Percentiles rank a stretch among this genome's conserved stretches.
These are phyloP conservation scores for Exophiala aquamarina DNA, from an alignment of 2,329 filamentous ascomycete genomes.

Conservation along the genomic window DNA sequence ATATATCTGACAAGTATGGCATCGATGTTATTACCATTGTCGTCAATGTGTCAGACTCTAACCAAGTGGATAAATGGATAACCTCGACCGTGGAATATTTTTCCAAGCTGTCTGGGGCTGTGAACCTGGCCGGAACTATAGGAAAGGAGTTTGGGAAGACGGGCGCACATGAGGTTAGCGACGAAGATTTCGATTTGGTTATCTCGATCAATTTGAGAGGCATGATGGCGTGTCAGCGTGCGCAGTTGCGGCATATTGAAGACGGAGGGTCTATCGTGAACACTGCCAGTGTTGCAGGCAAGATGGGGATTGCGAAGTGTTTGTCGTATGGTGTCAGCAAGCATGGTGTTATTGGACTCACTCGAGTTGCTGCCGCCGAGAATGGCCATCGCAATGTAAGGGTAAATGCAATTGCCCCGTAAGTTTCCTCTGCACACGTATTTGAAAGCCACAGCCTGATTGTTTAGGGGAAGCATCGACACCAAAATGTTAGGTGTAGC, in stretches of 20 bases:
- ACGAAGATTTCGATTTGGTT: conserved; percentile 38
- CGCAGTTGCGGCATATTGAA: conserved; percentile 43
- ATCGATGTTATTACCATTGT: conserved; percentile 10
- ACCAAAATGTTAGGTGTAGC: conserved; percentile 14
- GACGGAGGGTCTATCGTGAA: conserved; percentile 41
- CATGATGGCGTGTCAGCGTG: conserved; percentile 40
- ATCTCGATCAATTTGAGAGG: conserved; percentile 42
- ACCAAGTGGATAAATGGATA: conserved; percentile 36
- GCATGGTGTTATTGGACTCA: conserved; percentile 45
- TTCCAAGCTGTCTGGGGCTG: conserved; percentile 23
- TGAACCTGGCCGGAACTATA: conserved; percentile 10
- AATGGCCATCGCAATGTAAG: conserved; percentile 33
- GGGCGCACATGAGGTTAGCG: conserved; percentile 9
- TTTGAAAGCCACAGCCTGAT: background rate
- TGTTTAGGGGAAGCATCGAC: conserved; percentile 13
- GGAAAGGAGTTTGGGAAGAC: conserved; percentile 11
- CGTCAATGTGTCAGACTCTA: conserved; percentile 34
- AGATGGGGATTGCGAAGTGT: conserved; percentile 36
- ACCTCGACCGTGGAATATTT: conserved; percentile 34
- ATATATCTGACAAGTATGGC: conserved; percentile 15
- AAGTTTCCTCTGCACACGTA: conserved; percentile 2
- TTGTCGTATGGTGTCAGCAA: conserved; percentile 44
- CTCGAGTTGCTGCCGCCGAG: conserved; percentile 38
- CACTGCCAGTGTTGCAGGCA: conserved; percentile 40
- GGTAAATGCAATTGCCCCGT: conserved; percentile 33